Base-by-base conservation (phyloP, 768 basidiomycete species). In the Phlebiopsis flavidoalba region DNA sequence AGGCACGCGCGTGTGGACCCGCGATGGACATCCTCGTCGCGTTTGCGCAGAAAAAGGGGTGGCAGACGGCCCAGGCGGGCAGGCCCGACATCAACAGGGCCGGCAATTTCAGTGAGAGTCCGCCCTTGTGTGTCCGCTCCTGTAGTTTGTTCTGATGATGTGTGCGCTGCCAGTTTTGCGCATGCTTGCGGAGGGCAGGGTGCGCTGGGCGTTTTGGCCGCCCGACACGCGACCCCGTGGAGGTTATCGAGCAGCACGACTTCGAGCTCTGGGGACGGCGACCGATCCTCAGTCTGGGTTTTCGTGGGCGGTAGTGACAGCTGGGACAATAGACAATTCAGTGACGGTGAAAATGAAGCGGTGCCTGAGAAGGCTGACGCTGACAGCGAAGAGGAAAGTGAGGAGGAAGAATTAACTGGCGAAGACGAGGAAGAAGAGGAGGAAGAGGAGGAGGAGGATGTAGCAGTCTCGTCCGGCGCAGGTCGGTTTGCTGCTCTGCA, bases 31-130 rank as follows among this genome's bases (percentile, higher is more conserved):
- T 98, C 53, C 79, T 97, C 62, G 84, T 81, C 5, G 86, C 88
- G 2, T 90, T 89, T 71, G 93, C 95, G 1, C 71, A 82, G 53
- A 76, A 80, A 60, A 91, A 89, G 70, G 88, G 91, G 19, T 93
- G 88, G 87, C 73, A 95, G 46, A 98, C 95, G 35, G 95, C 95
- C 10, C 91, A 94, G 72, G 91, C 91, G 5, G 95, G 93, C 1
- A 74, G 95, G 62, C 88, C 94, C 2, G 95, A 98, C 73, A 76
- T 90, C 22, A 87, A 93, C 68, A 83, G 95, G 46, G 92, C 95
- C 3, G 95, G 94, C 35, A 95, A 95, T 70, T 84, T 86, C 11
- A 86, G 94, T 94, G 71, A 71, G 92, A 71, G 92, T 83, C 8
- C n/a, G 26, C 57, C 31, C 22, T 21, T 49, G n/a, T 57, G 33